Base-by-base conservation (phyloP, 2,329 filamentous ascomycete species). In the Aspergillus versicolor region DNA sequence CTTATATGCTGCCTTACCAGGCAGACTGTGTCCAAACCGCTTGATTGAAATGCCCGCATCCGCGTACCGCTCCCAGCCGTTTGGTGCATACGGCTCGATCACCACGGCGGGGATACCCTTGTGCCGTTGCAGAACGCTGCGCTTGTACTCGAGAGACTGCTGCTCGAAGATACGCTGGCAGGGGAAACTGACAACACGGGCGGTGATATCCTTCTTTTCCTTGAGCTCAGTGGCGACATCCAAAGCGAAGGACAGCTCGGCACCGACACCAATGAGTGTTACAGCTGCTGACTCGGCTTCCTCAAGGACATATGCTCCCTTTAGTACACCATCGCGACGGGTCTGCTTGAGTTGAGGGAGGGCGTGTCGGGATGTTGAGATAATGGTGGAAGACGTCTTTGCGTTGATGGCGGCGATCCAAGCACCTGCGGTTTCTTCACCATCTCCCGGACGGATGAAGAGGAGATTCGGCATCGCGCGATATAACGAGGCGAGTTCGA, bases 401-500 rank as follows among this genome's bases (percentile, higher is more conserved):
- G 72, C 70, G 7, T 67, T 65, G 13, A 80, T 66, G 1, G 77
- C 78, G 2, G 70, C 67, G 19, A 74, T 71, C 65, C 72, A 77
- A 2, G 77, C 77, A n/a, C 77, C 78, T 2, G 73, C 74, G 7
- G 71, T 73, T 68, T 88, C 84, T 63, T 87, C 83, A 46, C 76
- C 79, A 59, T 87, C 84, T 46, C 78, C 77, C 0, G 84, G 84
- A 0, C 84, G 81, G 54, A 87, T 84, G 66, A 86, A 86, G 1
- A 82, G 71, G 0, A 87, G 60, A 57, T 86, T 86, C 0, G 84
- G 84, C 84, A 87, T 87, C 22, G 84, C 80, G 4, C 85, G 81
- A 67, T 84, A 87, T 2, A 87, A 73, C 0, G 79, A 70, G 9
- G 81, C 79, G 0, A 87, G 73, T 37, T 80, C 84, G 30, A 87